These are phyloP conservation scores for Salvia sclarea DNA, from an alignment of 305 asterid genomes.

Conservation along the genomic window DNA sequence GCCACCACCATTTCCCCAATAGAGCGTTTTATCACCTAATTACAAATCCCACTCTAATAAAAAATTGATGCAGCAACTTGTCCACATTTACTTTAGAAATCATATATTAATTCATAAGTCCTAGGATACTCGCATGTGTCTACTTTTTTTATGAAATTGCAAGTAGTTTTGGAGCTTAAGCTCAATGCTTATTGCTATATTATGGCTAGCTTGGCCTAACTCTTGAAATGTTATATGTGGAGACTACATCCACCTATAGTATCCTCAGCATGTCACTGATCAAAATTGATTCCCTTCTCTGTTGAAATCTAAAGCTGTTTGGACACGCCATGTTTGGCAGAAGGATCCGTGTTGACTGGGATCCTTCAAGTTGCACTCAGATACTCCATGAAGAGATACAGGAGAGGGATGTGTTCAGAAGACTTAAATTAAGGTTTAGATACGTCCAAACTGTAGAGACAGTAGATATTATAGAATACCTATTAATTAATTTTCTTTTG, in stretches of 20 bases:
- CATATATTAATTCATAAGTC: not conserved
- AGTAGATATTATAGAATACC: too few species aligned
- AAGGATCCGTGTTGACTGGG: too few species aligned
- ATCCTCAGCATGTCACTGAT: conserved; percentile 17
- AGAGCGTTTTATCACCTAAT: not conserved
- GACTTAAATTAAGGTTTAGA: too few species aligned
- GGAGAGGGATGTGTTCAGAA: too few species aligned
- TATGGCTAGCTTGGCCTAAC: not conserved
- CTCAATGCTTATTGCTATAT: conserved; percentile 9
- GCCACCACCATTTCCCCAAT: not conserved
- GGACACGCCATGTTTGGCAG: too few species aligned
- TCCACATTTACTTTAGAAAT: not conserved
- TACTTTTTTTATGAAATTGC: conserved; percentile 10
- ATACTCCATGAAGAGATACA: too few species aligned
- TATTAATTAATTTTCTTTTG: too few species aligned
- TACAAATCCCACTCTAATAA: not conserved
- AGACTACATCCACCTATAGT: not conserved
- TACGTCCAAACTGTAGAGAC: too few species aligned
- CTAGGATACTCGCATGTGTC: not conserved
- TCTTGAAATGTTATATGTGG: not conserved
- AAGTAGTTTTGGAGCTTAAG: conserved; percentile 1
- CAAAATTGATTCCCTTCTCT: not conserved
- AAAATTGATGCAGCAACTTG: not conserved
- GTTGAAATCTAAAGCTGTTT: not conserved
- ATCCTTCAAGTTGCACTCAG: too few species aligned